These are phyloP conservation scores for Raffaelea albimanens DNA, from an alignment of 2,329 filamentous ascomycete species.

Conservation along the genomic window DNA sequence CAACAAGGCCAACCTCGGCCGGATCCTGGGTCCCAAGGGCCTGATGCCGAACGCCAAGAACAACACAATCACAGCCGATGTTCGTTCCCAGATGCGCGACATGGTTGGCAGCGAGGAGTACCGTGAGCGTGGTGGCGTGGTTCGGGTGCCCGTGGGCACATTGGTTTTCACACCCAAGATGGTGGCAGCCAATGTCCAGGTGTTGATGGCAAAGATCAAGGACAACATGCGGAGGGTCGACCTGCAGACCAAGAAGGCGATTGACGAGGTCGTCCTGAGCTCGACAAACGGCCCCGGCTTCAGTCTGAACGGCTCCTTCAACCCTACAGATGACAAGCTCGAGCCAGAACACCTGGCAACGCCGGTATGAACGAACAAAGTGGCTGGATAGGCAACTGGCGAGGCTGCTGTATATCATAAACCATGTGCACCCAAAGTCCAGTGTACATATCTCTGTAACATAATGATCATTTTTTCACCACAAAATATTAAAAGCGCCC, in stretches of 20 bases:
- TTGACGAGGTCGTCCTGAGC: slow-evolving; percentile 71
- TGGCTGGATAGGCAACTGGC: no score
- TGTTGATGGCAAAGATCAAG: slow-evolving; percentile 68
- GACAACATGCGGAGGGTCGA: slow-evolving; percentile 54
- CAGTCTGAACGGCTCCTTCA: slow-evolving; percentile 74
- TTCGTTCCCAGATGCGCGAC: slow-evolving; percentile 65
- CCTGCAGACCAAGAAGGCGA: slow-evolving; percentile 58
- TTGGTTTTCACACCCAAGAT: slow-evolving; percentile 80
- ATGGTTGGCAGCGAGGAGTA: slow-evolving; percentile 81
- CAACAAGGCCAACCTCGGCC: slow-evolving; percentile 70
- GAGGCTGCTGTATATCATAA: no score
- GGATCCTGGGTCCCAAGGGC: slow-evolving; percentile 77
- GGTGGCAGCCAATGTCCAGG: slow-evolving; percentile 74
- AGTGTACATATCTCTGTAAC: no score
- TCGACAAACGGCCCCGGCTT: slow-evolving; percentile 82
- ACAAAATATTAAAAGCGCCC: no score
- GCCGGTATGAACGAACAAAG: slow-evolving; percentile 48
- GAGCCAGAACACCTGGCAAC: slow-evolving; percentile 41
- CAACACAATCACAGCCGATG: slow-evolving; percentile 79
- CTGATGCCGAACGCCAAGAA: slow-evolving; percentile 87
- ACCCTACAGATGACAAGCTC: slow-evolving; percentile 47
- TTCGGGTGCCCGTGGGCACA: slow-evolving; percentile 86
- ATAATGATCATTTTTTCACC: no score
- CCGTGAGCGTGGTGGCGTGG: slow-evolving; percentile 73
- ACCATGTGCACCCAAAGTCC: no score